Evolutionary conservation across 2,329 filamentous ascomycete species (phyloP).

Genomic region (Thelonectria blattea): DNA sequence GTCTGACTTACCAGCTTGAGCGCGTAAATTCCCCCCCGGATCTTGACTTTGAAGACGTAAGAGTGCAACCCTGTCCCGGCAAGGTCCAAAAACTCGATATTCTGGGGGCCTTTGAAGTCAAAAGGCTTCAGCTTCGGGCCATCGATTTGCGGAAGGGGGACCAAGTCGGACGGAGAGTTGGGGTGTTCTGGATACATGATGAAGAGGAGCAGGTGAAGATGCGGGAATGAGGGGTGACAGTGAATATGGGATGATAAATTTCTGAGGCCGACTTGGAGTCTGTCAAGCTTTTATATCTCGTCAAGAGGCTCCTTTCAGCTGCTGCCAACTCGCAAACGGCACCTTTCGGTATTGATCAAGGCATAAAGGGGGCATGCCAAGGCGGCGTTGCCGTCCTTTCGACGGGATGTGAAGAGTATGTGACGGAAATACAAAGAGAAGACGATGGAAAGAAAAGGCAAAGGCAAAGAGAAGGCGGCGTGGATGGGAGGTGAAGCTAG

Average conservation of each 20-base stretch:
- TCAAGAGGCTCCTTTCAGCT: too few relatives aligned
- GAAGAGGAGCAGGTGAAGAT: neutral
- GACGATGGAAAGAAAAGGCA: neutral
- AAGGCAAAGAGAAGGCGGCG: neutral
- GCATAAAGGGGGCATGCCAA: neutral
- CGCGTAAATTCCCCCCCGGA: neutral
- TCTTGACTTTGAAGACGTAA: neutral
- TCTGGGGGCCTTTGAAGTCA: conserved; percentile 3
- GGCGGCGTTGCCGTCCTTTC: too few relatives aligned
- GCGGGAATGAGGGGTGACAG: neutral
- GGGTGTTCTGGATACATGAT: conserved; percentile 4
- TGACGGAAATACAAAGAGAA: neutral
- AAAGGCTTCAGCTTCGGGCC: conserved; percentile 6
- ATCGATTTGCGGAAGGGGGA: neutral
- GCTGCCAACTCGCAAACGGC: too few relatives aligned
- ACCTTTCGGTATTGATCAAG: too few relatives aligned
- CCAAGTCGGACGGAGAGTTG: neutral
- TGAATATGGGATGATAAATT: neutral
- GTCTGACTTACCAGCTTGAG: conserved; percentile 5
- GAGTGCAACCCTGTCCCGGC: neutral
- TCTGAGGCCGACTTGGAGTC: too few relatives aligned
- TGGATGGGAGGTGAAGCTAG: neutral
- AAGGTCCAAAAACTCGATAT: conserved; percentile 2
- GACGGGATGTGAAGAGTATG: neutral
- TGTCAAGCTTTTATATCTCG: too few relatives aligned